Base-by-base conservation (phyloP, 2,329 filamentous ascomycete genomes). In the Colletotrichum viniferum region DNA sequence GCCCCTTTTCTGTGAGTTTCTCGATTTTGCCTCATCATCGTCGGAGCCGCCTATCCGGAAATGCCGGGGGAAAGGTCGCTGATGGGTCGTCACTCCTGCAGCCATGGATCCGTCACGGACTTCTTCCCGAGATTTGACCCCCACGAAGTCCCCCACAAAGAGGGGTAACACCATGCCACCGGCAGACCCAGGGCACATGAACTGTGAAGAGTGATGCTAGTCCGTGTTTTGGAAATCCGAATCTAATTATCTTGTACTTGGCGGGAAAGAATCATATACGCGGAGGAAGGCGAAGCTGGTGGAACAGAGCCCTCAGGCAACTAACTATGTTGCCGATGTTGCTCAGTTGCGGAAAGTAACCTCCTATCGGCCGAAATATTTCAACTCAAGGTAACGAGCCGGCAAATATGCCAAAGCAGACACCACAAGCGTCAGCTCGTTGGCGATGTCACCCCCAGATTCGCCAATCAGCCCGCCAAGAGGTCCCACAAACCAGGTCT, bases 401-500 rank as follows among this genome's bases (percentile, higher is more conserved):
- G 43, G 43, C 43, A 52, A 4, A 7, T 52, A 52, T 24, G 43
- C 43, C 43, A 52, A 4, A 4, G 43, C 43, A 4, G 4, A 4
- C 43, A 52, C 43, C 10, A 21, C 43, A 2, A 52, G 43, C 0
- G 43, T 52, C n/a, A 52, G 43, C n/a, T 52, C 43, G n/a, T 52
- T 52, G 43, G 43, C 43, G 32, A 66, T 65, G 43, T 65, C 38
- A 65, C 63, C 63, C 8, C 63, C 38, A 65, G 63, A 65, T 16
- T 65, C 63, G 24, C 63, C 38, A 24, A 65, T 65, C 24, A 52
- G 34, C 24, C 63, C 63, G 24, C 63, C 63, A 32, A 65, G 38
- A 21, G 63, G 63, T 16, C 63, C 63, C 63, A 65, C 38, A 7
- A 65, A 65, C 63, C 38, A 65, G 18, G 63, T 65, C 36, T 65